phyloP scores from a whole-genome alignment of 2,329 filamentous ascomycete species.

The Phaeophleospora eucalypticola region DNA sequence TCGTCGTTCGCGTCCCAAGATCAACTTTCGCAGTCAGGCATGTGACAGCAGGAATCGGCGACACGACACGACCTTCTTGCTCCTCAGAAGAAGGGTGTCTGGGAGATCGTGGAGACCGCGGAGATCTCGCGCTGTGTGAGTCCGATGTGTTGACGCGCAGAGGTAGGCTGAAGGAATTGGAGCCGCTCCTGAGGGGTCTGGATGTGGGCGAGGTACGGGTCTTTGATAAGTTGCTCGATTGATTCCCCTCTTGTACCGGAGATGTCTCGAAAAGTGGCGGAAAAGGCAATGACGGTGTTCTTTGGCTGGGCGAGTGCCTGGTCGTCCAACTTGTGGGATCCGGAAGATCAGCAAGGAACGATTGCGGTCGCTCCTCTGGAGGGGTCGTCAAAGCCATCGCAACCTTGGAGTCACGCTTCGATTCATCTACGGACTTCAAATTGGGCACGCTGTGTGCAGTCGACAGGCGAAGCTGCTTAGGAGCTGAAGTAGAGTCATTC shows the following conservation, averaged over 20 bases:
- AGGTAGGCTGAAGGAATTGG: constrained; percentile 29
- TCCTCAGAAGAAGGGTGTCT: constrained; percentile 14
- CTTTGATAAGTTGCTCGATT: background rate
- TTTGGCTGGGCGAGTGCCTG: constrained; percentile 12
- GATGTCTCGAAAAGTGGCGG: constrained; percentile 1
- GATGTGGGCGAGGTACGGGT: constrained; percentile 1
- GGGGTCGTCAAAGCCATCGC: constrained; percentile 2
- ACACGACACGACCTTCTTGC: constrained; percentile 13
- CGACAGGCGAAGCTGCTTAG: constrained; percentile 6
- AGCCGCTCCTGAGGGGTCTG: constrained; percentile 12
- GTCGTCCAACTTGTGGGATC: constrained; percentile 16
- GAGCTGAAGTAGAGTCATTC: constrained; percentile 1
- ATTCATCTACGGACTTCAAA: constrained; percentile 8
- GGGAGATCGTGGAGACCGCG: constrained; percentile 6
- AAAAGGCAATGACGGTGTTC: constrained; percentile 3
- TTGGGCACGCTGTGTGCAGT: constrained; percentile 13
- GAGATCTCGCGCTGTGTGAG: constrained; percentile 10
- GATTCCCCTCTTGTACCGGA: background rate
- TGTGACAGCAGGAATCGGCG: constrained; percentile 23
- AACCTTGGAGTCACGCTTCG: constrained; percentile 1
- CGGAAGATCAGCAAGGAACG: constrained; percentile 27
- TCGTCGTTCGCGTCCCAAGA: constrained; percentile 1
- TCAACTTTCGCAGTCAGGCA: constrained; percentile 25
- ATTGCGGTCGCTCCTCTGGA: constrained; percentile 22
- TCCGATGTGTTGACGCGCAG: constrained; percentile 35